These are phyloP conservation scores for Aureobasidium sp. DNA, from an alignment of 2,329 filamentous ascomycete species.

Conservation along the genomic window DNA sequence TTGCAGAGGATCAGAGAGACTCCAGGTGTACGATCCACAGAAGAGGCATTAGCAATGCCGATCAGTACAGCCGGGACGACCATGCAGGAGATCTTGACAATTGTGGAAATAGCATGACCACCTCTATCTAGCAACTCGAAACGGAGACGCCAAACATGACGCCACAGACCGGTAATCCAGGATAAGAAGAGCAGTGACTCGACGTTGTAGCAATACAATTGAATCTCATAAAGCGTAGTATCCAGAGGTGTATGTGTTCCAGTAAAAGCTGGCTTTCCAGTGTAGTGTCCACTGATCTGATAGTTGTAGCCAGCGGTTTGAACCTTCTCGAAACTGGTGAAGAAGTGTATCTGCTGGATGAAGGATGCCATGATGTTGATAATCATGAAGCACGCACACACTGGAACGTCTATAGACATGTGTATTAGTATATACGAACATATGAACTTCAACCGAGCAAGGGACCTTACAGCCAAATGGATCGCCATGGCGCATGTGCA, in stretches of 20 bases:
- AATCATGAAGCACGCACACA: conserved; percentile 4
- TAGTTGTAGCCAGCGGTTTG: neutral
- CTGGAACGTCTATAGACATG: neutral
- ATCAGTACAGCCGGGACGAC: neutral
- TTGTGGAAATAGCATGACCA: neutral
- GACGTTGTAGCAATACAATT: conserved; percentile 11
- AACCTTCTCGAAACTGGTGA: neutral
- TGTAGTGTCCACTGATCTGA: neutral
- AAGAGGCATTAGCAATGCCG: conserved; percentile 5
- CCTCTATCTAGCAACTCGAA: neutral
- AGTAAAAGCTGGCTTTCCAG: conserved; percentile 1
- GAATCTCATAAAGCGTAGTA: neutral
- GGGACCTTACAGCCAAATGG: neutral
- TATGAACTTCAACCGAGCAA: neutral
- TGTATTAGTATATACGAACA: neutral
- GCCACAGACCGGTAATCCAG: conserved; percentile 7
- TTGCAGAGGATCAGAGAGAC: conserved; percentile 3
- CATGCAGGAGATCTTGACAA: neutral
- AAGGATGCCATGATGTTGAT: neutral
- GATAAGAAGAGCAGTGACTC: conserved; percentile 3
- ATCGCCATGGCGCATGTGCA: conserved; percentile 4
- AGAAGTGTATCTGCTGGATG: conserved; percentile 10
- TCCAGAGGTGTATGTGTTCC: neutral
- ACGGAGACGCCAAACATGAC: conserved; percentile 5
- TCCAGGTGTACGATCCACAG: neutral